Percentiles rank a stretch among this genome's conserved stretches.
These are phyloP conservation scores for Beauveria caledonica DNA, from an alignment of 2,329 filamentous ascomycete species.

Conservation along the genomic window DNA sequence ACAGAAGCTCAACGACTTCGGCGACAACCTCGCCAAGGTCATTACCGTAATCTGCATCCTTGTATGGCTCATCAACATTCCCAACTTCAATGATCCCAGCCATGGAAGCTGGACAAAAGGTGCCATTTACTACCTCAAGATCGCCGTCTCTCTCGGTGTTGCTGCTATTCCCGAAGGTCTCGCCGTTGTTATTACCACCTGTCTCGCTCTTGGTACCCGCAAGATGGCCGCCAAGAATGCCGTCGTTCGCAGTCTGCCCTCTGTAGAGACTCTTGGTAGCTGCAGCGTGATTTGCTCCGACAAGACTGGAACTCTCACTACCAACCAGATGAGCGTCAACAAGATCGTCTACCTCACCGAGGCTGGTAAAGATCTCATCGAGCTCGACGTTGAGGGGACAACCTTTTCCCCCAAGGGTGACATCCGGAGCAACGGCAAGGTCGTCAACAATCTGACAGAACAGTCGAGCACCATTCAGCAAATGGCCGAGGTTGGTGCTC, in stretches of 20 bases:
- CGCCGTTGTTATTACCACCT: constrained; percentile 98
- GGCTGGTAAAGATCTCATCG: constrained; percentile 65
- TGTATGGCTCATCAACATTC: constrained; percentile 97
- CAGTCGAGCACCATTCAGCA: constrained; percentile 71
- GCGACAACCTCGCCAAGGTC: constrained; percentile 91
- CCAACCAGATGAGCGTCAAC: constrained; percentile 98
- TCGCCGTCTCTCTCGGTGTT: constrained; percentile 94
- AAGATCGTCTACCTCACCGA: constrained; percentile 80
- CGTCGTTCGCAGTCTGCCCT: constrained; percentile 90
- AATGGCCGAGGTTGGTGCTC: constrained; percentile 61
- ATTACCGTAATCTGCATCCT: constrained; percentile 95
- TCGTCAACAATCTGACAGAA: constrained; percentile 58
- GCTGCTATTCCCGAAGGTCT: constrained; percentile 96
- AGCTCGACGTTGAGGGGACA: constrained; percentile 84
- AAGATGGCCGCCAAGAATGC: constrained; percentile 99
- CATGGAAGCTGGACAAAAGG: constrained; percentile 94
- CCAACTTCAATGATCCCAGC: constrained; percentile 90
- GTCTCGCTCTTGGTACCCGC: constrained; percentile 86
- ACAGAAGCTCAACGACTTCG: constrained; percentile 98
- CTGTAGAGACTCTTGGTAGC: constrained; percentile 94
- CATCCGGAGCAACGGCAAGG: constrained; percentile 60
- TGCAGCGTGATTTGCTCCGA: constrained; percentile 99
- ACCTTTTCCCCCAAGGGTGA: constrained; percentile 81
- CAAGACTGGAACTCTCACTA: constrained; percentile 96
- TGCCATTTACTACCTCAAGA: constrained; percentile 99